Evolutionary conservation across 495 filamentous ascomycete genomes (phyloP).

Genomic region (Trichoderma gamsii): DNA sequence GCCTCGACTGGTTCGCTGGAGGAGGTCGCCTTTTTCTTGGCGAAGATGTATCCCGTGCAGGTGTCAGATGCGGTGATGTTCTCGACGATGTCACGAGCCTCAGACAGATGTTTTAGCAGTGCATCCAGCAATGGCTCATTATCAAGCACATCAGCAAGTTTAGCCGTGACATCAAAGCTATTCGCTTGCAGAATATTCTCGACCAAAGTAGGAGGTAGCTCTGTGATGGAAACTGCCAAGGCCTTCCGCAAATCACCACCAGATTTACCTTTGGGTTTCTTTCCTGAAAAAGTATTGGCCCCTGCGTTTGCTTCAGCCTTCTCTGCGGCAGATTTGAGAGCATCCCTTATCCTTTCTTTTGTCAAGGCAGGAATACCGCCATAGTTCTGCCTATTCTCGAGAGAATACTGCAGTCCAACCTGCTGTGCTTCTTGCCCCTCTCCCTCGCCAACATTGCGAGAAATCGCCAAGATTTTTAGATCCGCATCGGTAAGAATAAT

Average conservation of each 20-base stretch:
- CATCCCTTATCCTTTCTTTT: slow-evolving; percentile 59
- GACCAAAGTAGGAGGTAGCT: slow-evolving; percentile 77
- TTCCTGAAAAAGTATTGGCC: slow-evolving; percentile 29
- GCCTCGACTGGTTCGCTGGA: slow-evolving; percentile 25
- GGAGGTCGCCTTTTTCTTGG: slow-evolving; percentile 48
- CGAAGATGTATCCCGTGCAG: slow-evolving; percentile 81
- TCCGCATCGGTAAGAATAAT: slow-evolving; percentile 83
- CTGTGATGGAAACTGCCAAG: slow-evolving; percentile 73
- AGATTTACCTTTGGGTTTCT: slow-evolving; percentile 69
- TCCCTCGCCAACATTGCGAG: slow-evolving; percentile 68
- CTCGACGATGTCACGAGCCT: slow-evolving; percentile 58
- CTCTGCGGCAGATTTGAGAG: slow-evolving; percentile 58
- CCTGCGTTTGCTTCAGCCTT: slow-evolving; percentile 41
- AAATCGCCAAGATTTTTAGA: slow-evolving; percentile 66
- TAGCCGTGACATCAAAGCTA: slow-evolving; percentile 58
- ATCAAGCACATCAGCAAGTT: slow-evolving; percentile 61
- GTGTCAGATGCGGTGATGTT: slow-evolving; percentile 52
- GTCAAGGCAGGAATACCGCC: slow-evolving; percentile 68
- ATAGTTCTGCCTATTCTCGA: slow-evolving; percentile 78
- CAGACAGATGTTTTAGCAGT: slow-evolving; percentile 57
- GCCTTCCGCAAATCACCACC: slow-evolving; percentile 71
- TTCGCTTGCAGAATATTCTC: slow-evolving; percentile 74
- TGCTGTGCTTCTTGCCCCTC: slow-evolving; percentile 73
- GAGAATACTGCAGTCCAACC: slow-evolving; percentile 68
- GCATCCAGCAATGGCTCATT: slow-evolving; percentile 57